These are phyloP conservation scores for Tubosaeta sp. DNA, from an alignment of 768 basidiomycete genomes.

Conservation along the genomic window DNA sequence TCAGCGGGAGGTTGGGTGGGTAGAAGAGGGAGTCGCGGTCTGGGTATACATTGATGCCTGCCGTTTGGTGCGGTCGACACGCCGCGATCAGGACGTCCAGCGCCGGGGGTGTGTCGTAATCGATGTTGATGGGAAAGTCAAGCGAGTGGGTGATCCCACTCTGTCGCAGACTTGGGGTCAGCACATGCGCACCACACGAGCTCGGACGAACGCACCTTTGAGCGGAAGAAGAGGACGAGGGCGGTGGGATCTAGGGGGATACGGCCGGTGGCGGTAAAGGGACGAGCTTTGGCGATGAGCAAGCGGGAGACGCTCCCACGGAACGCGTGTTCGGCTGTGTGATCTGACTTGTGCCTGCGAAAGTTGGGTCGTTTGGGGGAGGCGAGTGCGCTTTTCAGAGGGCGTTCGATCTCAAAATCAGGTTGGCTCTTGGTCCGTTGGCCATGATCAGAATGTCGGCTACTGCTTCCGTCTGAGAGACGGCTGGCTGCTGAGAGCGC, in stretches of 20 bases:
- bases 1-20: conserved; percentile 68
- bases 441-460: conserved; percentile 28
- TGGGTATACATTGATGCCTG: conserved; percentile 47
- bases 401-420: conserved; percentile 67
- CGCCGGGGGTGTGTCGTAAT: conserved; percentile 69
- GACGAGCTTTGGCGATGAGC: conserved; percentile 53
- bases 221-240: conserved; percentile 72
- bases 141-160: conserved; percentile 76
- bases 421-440: conserved; percentile 41
- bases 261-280: conserved; percentile 63
- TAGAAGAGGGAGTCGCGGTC: conserved; percentile 68
- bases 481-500: conserved; percentile 33
- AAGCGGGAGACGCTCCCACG: conserved; percentile 53
- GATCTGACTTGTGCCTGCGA: conserved; percentile 38
- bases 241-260: conserved; percentile 67
- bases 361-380: conserved; percentile 30
- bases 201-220: conserved; percentile 48
- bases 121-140: conserved; percentile 77
- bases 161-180: conserved; percentile 31
- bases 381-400: conserved; percentile 32
- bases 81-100: conserved; percentile 74
- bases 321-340: conserved; percentile 50
- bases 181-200: neutral
- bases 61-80: conserved; percentile 61
- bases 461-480: conserved; percentile 37